These are phyloP conservation scores for Phytophthora rubi DNA, from an alignment of 352 stramenopile species.

Conservation along the genomic window DNA sequence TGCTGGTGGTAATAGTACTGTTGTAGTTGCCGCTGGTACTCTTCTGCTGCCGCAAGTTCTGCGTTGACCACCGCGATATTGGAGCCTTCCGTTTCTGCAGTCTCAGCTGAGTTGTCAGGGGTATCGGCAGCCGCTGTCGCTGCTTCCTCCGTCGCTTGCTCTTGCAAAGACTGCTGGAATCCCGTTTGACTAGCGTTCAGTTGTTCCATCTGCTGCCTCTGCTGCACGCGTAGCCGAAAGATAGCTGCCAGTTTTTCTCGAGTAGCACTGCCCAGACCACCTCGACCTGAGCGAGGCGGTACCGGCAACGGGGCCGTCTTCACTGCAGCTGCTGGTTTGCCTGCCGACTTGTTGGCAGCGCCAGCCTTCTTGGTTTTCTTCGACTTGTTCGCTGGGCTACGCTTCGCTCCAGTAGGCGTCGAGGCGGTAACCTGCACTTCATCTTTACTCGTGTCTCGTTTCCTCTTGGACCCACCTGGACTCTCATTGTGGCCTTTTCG, in stretches of 20 bases:
- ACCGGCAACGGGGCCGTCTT: slow-evolving; percentile 17
- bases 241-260: slow-evolving; percentile 66
- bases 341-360: neutral
- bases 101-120: neutral
- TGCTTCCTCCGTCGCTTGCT: slow-evolving; percentile 21
- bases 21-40: slow-evolving; percentile 61
- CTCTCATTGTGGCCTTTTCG: slow-evolving; percentile 7
- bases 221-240: slow-evolving; percentile 65
- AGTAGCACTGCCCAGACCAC: slow-evolving; percentile 34
- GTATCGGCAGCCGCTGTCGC: neutral
- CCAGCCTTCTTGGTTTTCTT: slow-evolving; percentile 20
- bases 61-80: slow-evolving; percentile 18
- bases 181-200: slow-evolving; percentile 21
- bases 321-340: slow-evolving; percentile 1
- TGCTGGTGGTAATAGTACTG: slow-evolving; percentile 79
- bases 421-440: slow-evolving; percentile 6
- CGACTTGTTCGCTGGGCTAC: slow-evolving; percentile 16
- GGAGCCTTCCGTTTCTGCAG: slow-evolving; percentile 9
- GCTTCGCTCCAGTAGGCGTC: neutral
- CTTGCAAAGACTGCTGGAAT: slow-evolving; percentile 40
- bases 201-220: slow-evolving; percentile 48
- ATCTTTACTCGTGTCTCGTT: slow-evolving; percentile 14
- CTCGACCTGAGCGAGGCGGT: slow-evolving; percentile 5
- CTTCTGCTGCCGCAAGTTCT: slow-evolving; percentile 39
- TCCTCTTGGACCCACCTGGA: slow-evolving; percentile 24